Evolutionary conservation across 2,329 filamentous ascomycete species (phyloP).

Genomic region (Fusarium concolor): DNA sequence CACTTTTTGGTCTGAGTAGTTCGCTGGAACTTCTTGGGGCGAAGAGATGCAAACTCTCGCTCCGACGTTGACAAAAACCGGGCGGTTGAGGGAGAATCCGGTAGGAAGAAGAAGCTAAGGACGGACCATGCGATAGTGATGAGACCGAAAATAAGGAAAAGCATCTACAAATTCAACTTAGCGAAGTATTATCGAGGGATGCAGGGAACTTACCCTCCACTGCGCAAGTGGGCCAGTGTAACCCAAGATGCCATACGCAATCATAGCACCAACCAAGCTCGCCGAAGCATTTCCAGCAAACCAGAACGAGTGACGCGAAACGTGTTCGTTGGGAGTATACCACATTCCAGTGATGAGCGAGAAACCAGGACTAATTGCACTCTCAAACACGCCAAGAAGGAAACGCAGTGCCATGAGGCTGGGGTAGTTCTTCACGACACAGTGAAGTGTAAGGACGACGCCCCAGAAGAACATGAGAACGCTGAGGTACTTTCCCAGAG

Average conservation of each 20-base stretch:
- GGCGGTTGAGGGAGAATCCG: conserved; percentile 1
- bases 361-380: conserved; percentile 9
- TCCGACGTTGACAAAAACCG: conserved; percentile 5
- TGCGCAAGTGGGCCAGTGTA: conserved; percentile 2
- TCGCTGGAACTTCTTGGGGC: conserved; percentile 16
- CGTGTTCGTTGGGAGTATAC: conserved; percentile 16
- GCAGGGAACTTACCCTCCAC: conserved; percentile 14
- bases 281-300: conserved; percentile 18
- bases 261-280: conserved; percentile 17
- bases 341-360: conserved; percentile 19
- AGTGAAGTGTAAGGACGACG: conserved; percentile 1
- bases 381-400: conserved; percentile 14
- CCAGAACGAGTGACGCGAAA: conserved; percentile 16
- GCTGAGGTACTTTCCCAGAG: conserved; percentile 16
- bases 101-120: conserved; percentile 2
- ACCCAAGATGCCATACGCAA: conserved; percentile 2
- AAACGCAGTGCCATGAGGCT: conserved; percentile 11
- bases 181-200: no score
- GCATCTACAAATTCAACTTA: neutral
- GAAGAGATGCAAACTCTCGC: conserved; percentile 5
- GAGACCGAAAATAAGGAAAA: conserved; percentile 11
- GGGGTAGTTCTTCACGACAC: conserved; percentile 1
- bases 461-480: conserved; percentile 23
- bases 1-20: conserved; percentile 23
- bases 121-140: conserved; percentile 16